Percentiles rank a stretch among this genome's conserved stretches.
Evolutionary conservation across 257 asterid genomes (phyloP).

Genomic region (Rhazya stricta): DNA sequence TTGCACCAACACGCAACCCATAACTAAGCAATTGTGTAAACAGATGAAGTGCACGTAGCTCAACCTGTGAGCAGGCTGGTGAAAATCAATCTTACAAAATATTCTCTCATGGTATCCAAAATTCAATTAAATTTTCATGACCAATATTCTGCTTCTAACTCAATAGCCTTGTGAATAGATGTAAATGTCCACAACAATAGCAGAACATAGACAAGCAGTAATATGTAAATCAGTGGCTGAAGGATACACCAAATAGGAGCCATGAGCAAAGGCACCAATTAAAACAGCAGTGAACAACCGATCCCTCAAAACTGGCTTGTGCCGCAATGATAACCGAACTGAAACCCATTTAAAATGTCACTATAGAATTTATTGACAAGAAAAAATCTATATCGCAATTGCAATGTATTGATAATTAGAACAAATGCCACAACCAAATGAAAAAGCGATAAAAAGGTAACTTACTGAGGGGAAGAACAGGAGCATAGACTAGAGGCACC

Average conservation of each 20-base stretch:
- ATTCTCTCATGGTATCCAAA: too few relatives aligned
- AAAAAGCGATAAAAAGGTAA: not conserved
- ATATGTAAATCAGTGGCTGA: not conserved
- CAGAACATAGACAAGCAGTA: not conserved
- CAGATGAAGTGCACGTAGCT: not conserved
- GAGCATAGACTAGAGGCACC: conserved; percentile 68
- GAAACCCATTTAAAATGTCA: conserved; percentile 12
- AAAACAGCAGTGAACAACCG: conserved; percentile 61
- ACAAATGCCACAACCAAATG: not conserved
- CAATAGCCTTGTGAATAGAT: too few relatives aligned
- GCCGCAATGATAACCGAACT: conserved; percentile 52
- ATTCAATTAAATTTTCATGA: too few relatives aligned
- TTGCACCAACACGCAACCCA: not conserved
- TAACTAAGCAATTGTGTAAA: not conserved
- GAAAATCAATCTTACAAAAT: not conserved
- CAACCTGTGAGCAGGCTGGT: not conserved
- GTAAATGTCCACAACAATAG: not conserved
- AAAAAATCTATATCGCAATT: not conserved
- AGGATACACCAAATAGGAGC: conserved; percentile 70
- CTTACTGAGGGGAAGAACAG: conserved; percentile 81
- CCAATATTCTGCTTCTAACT: not conserved
- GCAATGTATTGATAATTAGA: not conserved
- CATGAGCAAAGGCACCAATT: conserved; percentile 81
- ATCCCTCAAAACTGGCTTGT: conserved; percentile 78
- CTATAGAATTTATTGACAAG: not conserved